A percentile compares a stretch with the other conserved stretches of the same genome.
These are phyloP conservation scores for Gossypium trilobum DNA, from an alignment of 441 rosid genomes.

Conservation along the genomic window DNA sequence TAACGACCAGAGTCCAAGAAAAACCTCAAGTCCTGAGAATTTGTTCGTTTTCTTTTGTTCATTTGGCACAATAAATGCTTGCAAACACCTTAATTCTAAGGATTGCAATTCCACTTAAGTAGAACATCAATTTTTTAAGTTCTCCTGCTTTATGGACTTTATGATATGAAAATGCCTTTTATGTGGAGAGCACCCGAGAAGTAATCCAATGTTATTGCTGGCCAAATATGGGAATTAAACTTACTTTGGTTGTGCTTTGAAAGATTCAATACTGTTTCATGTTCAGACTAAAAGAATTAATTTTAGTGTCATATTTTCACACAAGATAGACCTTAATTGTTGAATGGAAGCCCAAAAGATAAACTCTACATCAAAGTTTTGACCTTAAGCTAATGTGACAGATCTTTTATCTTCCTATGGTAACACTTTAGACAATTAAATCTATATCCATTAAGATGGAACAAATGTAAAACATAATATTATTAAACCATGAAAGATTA, in stretches of 20 bases:
- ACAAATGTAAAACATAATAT: background rate
- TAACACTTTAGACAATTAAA: conserved; percentile 6
- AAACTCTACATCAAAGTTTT: conserved; percentile 4
- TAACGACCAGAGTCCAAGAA: background rate
- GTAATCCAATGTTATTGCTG: background rate
- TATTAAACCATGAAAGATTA: background rate
- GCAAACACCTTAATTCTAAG: background rate
- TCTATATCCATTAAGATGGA: background rate
- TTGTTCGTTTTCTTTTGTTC: background rate
- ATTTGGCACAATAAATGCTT: background rate
- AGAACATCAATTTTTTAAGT: background rate
- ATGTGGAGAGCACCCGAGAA: background rate
- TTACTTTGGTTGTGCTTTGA: background rate
- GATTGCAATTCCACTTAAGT: background rate
- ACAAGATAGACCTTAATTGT: background rate
- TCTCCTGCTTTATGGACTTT: background rate
- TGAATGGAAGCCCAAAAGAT: background rate
- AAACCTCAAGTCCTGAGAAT: background rate
- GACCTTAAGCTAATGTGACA: background rate
- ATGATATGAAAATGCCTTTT: background rate
- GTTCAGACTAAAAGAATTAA: background rate
- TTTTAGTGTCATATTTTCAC: background rate
- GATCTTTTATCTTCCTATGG: background rate
- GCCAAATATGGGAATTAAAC: background rate
- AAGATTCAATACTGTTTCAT: background rate